Conservation (phyloP, 2,329 filamentous ascomycete genomes). For the Nannizziopsis arthrosporioides region DNA sequence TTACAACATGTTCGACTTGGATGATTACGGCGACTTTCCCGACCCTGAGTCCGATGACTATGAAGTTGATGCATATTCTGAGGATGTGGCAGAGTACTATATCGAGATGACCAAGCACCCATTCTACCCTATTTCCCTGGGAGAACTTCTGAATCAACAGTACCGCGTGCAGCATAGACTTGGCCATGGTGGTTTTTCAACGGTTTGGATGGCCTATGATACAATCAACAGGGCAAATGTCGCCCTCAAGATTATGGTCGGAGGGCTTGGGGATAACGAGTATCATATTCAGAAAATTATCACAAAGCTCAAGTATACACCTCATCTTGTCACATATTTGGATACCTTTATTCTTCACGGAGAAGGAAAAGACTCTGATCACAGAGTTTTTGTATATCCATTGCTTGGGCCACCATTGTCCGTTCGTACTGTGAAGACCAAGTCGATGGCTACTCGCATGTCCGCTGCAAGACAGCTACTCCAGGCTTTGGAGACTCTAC, state of each 20-base stretch:
- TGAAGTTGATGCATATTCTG: too few relatives aligned
- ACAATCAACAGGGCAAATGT: constrained; percentile 11
- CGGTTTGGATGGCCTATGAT: constrained; percentile 15
- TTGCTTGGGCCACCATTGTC: not conserved
- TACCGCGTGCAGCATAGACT: constrained; percentile 14
- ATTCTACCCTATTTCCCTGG: constrained; percentile 14
- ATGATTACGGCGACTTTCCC: too few relatives aligned
- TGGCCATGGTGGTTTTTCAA: constrained; percentile 13
- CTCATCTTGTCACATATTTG: constrained; percentile 11
- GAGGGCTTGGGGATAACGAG: constrained; percentile 7
- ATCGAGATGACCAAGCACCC: too few relatives aligned
- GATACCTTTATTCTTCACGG: constrained; percentile 10
- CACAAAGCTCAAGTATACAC: constrained; percentile 10
- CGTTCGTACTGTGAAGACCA: not conserved
- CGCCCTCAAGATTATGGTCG: constrained; percentile 12
- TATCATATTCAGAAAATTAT: constrained; percentile 12
- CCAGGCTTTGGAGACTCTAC: constrained; percentile 9
- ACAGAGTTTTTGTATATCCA: constrained; percentile 6
- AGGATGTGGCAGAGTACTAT: too few relatives aligned
- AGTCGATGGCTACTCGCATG: constrained; percentile 9
- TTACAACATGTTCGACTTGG: too few relatives aligned
- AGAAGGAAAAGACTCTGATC: not conserved
- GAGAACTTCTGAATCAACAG: constrained; percentile 12
- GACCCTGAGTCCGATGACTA: too few relatives aligned
- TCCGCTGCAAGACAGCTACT: constrained; percentile 12